Percentiles rank a stretch among this genome's conserved stretches.
Evolutionary conservation across 2,329 filamentous ascomycete genomes (phyloP).

Genomic region (Penicillium brevicompactum): DNA sequence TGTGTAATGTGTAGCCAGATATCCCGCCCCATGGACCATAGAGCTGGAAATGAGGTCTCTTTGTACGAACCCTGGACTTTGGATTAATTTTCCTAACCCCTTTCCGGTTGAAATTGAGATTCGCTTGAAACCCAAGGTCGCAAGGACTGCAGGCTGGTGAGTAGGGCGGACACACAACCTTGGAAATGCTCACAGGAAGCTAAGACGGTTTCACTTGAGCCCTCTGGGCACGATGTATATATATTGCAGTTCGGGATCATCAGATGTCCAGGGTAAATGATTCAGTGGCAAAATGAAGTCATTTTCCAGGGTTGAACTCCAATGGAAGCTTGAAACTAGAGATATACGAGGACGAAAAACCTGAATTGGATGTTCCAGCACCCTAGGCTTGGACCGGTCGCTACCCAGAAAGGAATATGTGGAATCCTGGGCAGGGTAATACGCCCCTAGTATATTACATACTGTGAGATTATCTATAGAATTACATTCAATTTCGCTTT

Average conservation of each 20-base stretch:
- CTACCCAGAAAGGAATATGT: background rate
- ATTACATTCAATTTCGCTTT: too few relatives aligned
- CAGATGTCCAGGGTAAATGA: background rate
- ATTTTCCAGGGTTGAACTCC: background rate
- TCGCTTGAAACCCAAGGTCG: background rate
- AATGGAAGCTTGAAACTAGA: background rate
- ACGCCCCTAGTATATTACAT: background rate
- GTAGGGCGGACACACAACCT: background rate
- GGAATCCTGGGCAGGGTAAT: background rate
- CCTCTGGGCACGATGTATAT: background rate
- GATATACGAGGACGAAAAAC: background rate
- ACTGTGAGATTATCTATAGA: background rate
- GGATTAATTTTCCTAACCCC: constrained; percentile 1
- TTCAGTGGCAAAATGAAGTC: background rate
- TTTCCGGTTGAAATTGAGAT: background rate
- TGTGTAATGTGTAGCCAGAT: background rate
- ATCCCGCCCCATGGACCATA: constrained; percentile 4
- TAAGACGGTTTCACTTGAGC: background rate
- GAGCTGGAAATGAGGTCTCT: background rate
- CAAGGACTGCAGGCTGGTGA: background rate
- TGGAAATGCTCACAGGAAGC: background rate
- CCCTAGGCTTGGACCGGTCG: background rate
- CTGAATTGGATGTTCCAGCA: background rate
- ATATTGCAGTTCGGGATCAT: background rate
- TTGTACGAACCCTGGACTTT: background rate